These are phyloP conservation scores for Backusella mclennaniae DNA, from an alignment of 192 early-diverging fungal genomes.

Conservation along the genomic window DNA sequence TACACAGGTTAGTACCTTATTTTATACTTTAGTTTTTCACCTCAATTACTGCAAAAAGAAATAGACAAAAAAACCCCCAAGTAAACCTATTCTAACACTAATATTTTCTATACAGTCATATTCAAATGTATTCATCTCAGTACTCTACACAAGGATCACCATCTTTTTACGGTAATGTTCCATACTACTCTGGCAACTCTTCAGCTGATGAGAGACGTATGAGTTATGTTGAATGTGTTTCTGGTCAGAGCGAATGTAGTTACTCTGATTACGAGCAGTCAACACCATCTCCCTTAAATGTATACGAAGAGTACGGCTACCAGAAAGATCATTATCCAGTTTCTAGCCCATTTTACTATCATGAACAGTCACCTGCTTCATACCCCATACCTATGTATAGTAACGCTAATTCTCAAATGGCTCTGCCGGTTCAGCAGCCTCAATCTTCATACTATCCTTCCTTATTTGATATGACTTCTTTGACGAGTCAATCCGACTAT, in stretches of 20 bases:
- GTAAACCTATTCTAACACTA: neutral
- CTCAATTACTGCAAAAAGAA: neutral
- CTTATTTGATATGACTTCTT: neutral
- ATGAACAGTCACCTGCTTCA: slow-evolving; percentile 7
- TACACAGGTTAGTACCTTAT: neutral
- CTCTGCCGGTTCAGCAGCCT: slow-evolving; percentile 11
- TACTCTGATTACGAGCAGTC: slow-evolving; percentile 21
- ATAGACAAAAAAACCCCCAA: neutral
- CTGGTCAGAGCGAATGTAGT: slow-evolving; percentile 15
- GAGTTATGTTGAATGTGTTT: slow-evolving; percentile 19
- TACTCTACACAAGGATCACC: neutral
- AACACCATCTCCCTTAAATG: slow-evolving; percentile 11
- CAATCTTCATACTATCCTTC: slow-evolving; percentile 9
- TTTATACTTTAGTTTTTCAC: neutral
- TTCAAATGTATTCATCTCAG: slow-evolving; percentile 7
- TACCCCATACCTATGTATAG: neutral
- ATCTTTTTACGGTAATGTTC: neutral
- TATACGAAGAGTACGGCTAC: slow-evolving; percentile 1
- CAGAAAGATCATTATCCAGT: neutral
- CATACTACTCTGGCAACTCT: neutral
- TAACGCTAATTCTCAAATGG: neutral
- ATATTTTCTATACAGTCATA: neutral
- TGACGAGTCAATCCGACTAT: neutral
- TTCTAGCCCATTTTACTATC: neutral
- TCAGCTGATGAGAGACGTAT: neutral